A percentile compares a stretch with the other conserved stretches of the same genome.
Evolutionary conservation across 1,284 basidiomycete genomes (phyloP).

Genomic region (Microbotryomycetes sp.): DNA sequence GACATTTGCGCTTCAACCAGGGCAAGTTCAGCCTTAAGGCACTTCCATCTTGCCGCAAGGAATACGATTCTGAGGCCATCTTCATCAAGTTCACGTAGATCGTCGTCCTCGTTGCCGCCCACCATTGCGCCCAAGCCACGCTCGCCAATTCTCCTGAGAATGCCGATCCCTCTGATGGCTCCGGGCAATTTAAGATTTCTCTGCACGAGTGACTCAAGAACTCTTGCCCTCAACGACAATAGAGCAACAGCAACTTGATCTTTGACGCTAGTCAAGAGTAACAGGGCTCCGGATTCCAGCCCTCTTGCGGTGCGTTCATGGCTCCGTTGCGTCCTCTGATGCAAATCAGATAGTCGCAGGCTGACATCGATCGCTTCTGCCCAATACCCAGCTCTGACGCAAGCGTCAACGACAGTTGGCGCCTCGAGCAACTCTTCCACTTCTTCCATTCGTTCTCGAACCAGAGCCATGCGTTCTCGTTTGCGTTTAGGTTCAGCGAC

Average conservation of each 20-base stretch:
- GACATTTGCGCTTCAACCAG: conserved; percentile 44
- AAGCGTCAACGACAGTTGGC: conserved; percentile 81
- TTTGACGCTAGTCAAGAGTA: conserved; percentile 65
- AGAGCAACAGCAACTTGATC: conserved; percentile 56
- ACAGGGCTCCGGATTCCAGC: conserved; percentile 54
- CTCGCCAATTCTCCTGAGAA: conserved; percentile 67
- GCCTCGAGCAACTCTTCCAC: conserved; percentile 83
- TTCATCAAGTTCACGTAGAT: conserved; percentile 48
- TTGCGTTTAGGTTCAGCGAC: conserved; percentile 10
- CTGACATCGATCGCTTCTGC: conserved; percentile 78
- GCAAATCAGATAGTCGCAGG: conserved; percentile 55
- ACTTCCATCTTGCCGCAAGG: conserved; percentile 56
- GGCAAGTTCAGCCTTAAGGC: conserved; percentile 50
- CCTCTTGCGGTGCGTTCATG: neutral
- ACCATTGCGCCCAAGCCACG: neutral
- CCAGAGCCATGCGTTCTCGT: conserved; percentile 57
- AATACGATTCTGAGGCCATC: conserved; percentile 62
- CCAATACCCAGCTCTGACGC: conserved; percentile 83
- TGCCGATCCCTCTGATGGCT: conserved; percentile 77
- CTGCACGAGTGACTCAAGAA: conserved; percentile 71
- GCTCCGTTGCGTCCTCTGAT: conserved; percentile 42
- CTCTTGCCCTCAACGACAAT: conserved; percentile 50
- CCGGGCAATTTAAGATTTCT: conserved; percentile 73
- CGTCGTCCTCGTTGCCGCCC: conserved; percentile 2
- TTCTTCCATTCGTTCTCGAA: conserved; percentile 84